Base-by-base conservation (phyloP, 176 grass and related monocot species). In the Ananas comosus region DNA sequence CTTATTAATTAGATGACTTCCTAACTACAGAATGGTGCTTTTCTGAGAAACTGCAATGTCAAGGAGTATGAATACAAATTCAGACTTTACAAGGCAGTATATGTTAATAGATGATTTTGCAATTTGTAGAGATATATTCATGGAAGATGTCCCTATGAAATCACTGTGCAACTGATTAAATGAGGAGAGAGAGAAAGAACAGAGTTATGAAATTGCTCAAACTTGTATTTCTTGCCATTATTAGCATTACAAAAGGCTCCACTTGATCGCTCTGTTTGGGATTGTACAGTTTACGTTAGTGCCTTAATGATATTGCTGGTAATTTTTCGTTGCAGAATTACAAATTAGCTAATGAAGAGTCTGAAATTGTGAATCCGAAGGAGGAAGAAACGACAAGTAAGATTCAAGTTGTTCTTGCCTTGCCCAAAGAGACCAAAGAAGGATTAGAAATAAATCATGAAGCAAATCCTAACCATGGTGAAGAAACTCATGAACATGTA, bases 331-430 rank as follows among this genome's bases (percentile, higher is more conserved):
- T 61, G 16, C 56, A 61, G 56, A 61, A 61, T 10, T 61, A 22
- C 63, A 67, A 67, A n/a, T 49, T 67, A 67, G 14, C 16, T n/a
- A 61, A n/a, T 61, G n/a, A n/a, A 16, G 65, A 67, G 13, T 67
- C 16, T 67, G 29, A 67, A 3, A 48, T 67, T 67, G 65, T 67
- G 14, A 18, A 49, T 49, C 3, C 29, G 18, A 67, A 67, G 33
- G 65, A 67, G 5, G 27, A 49, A 49, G 13, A 48, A 49, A 48
- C 12, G 2, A 11, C 11, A 67, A 67, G 27, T 33, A 67, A 67
- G 14, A 49, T 48, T 48, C 28, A 49, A 42, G 5, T 1, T 42
- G 33, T 42, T 49, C 65, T 11, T 11, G 6, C 16, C 10, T 16
- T 10, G 1, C 29, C 65, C 8, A n/a, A 67, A 48, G 65, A 67